Evolutionary conservation across 768 basidiomycete species (phyloP).

Genomic region (Pulveroboletus frians): DNA sequence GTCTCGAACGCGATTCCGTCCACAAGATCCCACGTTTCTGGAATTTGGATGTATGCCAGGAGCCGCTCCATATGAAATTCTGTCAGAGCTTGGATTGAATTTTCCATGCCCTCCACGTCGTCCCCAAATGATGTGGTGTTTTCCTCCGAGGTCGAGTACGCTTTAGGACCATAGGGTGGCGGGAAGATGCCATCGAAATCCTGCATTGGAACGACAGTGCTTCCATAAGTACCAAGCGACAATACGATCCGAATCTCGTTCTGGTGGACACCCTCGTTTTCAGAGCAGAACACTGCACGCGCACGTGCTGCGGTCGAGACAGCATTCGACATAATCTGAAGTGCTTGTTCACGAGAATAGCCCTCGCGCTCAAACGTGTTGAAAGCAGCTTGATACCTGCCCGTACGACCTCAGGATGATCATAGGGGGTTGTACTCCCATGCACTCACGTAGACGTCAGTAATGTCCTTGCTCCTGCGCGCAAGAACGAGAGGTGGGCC

Average conservation of each 20-base stretch:
- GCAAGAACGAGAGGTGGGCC: slow-evolving; percentile 58
- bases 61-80: slow-evolving; percentile 64
- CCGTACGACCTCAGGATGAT: background rate
- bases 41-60: slow-evolving; percentile 44
- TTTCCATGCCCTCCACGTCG: slow-evolving; percentile 29
- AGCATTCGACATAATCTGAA: slow-evolving; percentile 46
- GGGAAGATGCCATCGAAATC: slow-evolving; percentile 77
- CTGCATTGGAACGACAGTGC: slow-evolving; percentile 57
- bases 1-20: slow-evolving; percentile 77
- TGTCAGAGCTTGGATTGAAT: slow-evolving; percentile 48
- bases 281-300: slow-evolving; percentile 30
- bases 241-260: slow-evolving; percentile 49
- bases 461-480: slow-evolving; percentile 62
- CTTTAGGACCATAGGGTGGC: slow-evolving; percentile 64
- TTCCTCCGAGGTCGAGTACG: slow-evolving; percentile 27
- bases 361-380: slow-evolving; percentile 50
- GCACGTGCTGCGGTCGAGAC: slow-evolving; percentile 50
- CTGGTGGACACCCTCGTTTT: slow-evolving; percentile 11
- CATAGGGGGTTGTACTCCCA: background rate
- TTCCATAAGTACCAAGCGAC: slow-evolving; percentile 72
- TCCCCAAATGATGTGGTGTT: slow-evolving; percentile 43
- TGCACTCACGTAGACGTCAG: slow-evolving; percentile 59
- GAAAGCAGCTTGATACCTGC: slow-evolving; percentile 64
- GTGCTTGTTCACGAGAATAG: slow-evolving; percentile 39
- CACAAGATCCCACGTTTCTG: slow-evolving; percentile 48